Percentiles rank a stretch among this genome's conserved stretches.
These are phyloP conservation scores for Talaromyces sp. DNA, from an alignment of 2,329 filamentous ascomycete species.

Conservation along the genomic window DNA sequence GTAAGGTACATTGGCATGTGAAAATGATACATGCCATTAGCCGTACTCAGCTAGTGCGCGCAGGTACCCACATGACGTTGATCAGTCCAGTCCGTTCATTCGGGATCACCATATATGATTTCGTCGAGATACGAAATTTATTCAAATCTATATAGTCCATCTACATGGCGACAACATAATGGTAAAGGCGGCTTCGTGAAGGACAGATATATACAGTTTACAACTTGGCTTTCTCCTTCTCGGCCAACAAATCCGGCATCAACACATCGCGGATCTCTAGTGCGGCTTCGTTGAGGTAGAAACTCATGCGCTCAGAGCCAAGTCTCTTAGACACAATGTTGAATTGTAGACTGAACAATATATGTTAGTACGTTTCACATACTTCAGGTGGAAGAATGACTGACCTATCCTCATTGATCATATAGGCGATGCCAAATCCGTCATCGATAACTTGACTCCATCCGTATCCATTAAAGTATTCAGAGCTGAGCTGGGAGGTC, in stretches of 20 bases:
- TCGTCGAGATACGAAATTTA: background rate
- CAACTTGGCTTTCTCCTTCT: conserved; percentile 80
- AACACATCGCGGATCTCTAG: conserved; percentile 84
- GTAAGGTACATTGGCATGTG: background rate
- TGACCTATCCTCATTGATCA: conserved; percentile 98
- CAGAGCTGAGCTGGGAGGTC: conserved; percentile 83
- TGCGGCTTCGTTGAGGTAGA: conserved; percentile 92
- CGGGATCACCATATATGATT: background rate
- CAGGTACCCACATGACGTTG: background rate
- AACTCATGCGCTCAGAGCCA: conserved; percentile 87
- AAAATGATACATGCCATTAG: background rate
- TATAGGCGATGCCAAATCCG: conserved; percentile 96
- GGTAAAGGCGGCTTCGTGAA: background rate
- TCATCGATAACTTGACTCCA: conserved; percentile 97
- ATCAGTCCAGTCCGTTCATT: conserved; percentile 5
- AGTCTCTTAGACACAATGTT: conserved; percentile 94
- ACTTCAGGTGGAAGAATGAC: conserved; percentile 22
- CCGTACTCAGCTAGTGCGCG: background rate
- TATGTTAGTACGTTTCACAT: background rate
- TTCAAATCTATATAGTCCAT: background rate
- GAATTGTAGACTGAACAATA: conserved; percentile 73
- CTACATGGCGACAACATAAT: background rate
- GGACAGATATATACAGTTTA: conserved; percentile 44
- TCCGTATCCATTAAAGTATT: conserved; percentile 98
- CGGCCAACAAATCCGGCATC: conserved; percentile 63